A percentile compares a stretch with the other conserved stretches of the same genome.
Conservation (phyloP, 257 asterid species). For the Solanum appendiculatum region DNA sequence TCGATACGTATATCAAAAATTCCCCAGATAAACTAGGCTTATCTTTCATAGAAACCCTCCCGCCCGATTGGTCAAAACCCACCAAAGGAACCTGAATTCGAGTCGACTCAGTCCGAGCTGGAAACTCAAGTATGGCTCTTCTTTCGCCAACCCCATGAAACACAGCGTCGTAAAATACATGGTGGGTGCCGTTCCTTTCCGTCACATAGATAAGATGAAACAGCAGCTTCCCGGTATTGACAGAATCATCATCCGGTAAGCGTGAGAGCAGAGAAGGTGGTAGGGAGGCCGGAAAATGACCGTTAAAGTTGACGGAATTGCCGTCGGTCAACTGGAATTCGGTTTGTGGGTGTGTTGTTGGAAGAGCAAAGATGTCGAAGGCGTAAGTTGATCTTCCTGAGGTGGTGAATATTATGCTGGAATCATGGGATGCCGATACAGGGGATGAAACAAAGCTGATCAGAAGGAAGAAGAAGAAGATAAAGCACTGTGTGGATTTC, state of each 20-base stretch:
- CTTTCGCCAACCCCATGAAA: conserved; percentile 1
- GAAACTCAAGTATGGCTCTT: conserved; percentile 27
- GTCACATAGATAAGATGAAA: conserved; percentile 54
- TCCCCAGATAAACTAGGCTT: conserved; percentile 58
- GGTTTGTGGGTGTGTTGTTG: conserved; percentile 6
- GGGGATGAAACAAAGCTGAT: conserved; percentile 5
- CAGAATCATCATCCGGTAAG: conserved; percentile 5
- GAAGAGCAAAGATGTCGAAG: conserved; percentile 58
- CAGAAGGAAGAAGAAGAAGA: conserved; percentile 3
- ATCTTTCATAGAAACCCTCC: conserved; percentile 66
- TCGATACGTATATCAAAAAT: conserved; percentile 59
- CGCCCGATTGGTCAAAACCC: conserved; percentile 20
- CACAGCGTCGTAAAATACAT: conserved; percentile 45
- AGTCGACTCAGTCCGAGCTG: neutral
- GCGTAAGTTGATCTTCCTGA: conserved; percentile 61
- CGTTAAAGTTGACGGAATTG: conserved; percentile 67
- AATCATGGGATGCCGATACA: conserved; percentile 8
- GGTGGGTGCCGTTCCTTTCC: conserved; percentile 64
- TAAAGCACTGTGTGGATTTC: conserved; percentile 9
- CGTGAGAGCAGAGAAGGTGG: conserved; percentile 28
- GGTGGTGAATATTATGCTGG: conserved; percentile 51
- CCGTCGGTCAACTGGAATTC: conserved; percentile 73
- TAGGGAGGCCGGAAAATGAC: conserved; percentile 42
- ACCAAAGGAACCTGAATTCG: conserved; percentile 45
- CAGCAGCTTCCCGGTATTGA: neutral